Evolutionary conservation across 345 rosid genomes (phyloP), one percentile per base, ranked within the genome.

Genomic region (Aethionema arabicum): DNA sequence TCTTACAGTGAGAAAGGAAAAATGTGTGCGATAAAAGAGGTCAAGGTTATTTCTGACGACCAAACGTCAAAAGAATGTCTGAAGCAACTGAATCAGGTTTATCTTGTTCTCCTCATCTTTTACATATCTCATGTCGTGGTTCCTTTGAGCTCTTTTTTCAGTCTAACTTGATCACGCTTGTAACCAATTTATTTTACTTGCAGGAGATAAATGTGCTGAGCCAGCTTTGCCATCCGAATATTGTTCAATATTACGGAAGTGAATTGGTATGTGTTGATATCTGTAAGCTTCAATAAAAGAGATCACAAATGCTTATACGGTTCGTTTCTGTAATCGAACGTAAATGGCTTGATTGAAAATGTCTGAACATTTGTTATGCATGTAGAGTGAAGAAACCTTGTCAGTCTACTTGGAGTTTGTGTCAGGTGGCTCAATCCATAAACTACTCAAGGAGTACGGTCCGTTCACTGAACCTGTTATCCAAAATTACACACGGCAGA

Each of bases 21-120:
- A 53, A 84, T 93, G 88, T 93, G 97, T 74, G 99, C 99, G 5
- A 89, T 93, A 68, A 93, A 93, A 74, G 99, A 93, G 85, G 99
- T 89, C 60, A 80, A 57, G 69, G 84, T 87, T 72, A 79, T 83
- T 73, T 77, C 82, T 8, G 99, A 93, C 65, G 97, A 93, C 71
- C 83, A 75, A 74, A 59, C 84, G 16, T 89, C 90, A 32, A 93
- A 74, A 77, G 99, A 93, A 78, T 66, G 90, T 78, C 83, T 85
- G 59, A 93, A 79, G 80, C 99, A 93, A 66, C 77, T 93, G 63
- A 89, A 87, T 74, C 99, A 89, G 96, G 98, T 88, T 52, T 57
- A 36, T 58, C 12, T 42, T 55, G 5, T 35, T 60, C 0, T 3
- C 29, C 63, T 56, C 30, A 31, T 67, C 15, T 47, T 65, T 56